Conservation (phyloP, 2,329 filamentous ascomycete species). For the Hypomyces rosellus region DNA sequence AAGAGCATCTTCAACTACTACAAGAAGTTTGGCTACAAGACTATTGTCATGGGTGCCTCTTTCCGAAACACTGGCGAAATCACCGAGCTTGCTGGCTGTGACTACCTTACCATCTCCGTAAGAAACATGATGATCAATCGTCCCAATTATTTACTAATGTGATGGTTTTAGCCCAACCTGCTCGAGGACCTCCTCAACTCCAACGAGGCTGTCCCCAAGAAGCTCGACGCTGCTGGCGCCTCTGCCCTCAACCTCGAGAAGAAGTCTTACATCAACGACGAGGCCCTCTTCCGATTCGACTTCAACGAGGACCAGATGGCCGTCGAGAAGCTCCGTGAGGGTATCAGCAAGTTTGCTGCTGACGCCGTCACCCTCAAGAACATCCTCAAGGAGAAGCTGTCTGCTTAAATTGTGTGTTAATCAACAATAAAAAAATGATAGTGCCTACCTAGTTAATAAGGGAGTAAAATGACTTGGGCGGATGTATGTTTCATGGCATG, state of each 20-base stretch:
- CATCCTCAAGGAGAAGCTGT: slow-evolving; percentile 82
- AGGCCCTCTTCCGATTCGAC: slow-evolving; percentile 91
- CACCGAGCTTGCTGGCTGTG: slow-evolving; percentile 94
- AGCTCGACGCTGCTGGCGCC: slow-evolving; percentile 71
- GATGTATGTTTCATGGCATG: neutral
- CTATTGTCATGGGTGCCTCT: slow-evolving; percentile 98
- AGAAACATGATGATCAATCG: slow-evolving; percentile 23
- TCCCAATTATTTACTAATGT: slow-evolving; percentile 14
- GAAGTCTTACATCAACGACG: slow-evolving; percentile 85
- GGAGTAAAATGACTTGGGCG: neutral
- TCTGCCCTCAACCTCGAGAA: slow-evolving; percentile 68
- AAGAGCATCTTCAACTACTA: slow-evolving; percentile 99
- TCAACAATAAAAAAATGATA: too few relatives aligned
- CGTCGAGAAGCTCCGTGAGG: slow-evolving; percentile 97
- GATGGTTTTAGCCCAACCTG: slow-evolving; percentile 63
- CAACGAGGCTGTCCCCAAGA: slow-evolving; percentile 74
- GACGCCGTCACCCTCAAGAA: slow-evolving; percentile 91
- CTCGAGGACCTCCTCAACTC: slow-evolving; percentile 93
- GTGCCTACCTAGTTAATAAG: neutral
- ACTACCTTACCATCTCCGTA: slow-evolving; percentile 97
- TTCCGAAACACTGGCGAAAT: slow-evolving; percentile 97
- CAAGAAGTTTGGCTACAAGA: slow-evolving; percentile 99
- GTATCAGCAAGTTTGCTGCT: slow-evolving; percentile 98
- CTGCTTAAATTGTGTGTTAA: slow-evolving; percentile 28
- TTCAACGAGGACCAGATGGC: slow-evolving; percentile 99